phyloP scores from a whole-genome alignment of 495 filamentous ascomycete genomes.

The Xylaria venustula region DNA sequence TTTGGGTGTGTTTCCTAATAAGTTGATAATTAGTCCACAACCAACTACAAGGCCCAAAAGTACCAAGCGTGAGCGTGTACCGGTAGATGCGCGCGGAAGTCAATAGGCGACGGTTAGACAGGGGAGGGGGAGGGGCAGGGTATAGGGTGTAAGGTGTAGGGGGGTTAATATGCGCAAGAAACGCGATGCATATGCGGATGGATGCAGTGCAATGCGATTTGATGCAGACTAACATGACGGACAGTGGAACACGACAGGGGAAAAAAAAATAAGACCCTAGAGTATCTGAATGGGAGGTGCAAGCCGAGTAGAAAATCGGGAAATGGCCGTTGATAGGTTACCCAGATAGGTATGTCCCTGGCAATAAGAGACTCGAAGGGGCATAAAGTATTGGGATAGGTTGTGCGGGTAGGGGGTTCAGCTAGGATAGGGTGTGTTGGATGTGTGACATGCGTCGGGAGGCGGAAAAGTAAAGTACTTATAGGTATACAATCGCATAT shows the following conservation, averaged over 20 bases:
- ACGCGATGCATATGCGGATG: slow-evolving; percentile 17
- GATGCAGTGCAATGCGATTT: slow-evolving; percentile 13
- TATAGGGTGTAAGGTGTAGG: too few species aligned
- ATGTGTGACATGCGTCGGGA: background rate
- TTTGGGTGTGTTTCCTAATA: slow-evolving; percentile 3
- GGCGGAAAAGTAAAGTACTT: background rate
- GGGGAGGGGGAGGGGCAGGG: slow-evolving; percentile 5
- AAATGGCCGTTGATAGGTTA: background rate
- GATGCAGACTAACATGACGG: background rate
- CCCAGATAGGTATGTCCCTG: slow-evolving; percentile 9
- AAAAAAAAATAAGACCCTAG: background rate
- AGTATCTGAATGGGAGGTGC: background rate
- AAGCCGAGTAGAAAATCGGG: background rate
- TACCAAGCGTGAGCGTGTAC: background rate
- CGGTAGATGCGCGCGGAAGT: slow-evolving; percentile 16
- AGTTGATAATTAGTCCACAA: slow-evolving; percentile 1
- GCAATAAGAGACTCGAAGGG: background rate
- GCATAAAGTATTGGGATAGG: background rate
- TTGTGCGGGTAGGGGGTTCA: background rate
- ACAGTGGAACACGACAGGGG: background rate
- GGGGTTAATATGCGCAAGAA: slow-evolving; percentile 4
- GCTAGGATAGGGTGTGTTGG: too few species aligned
- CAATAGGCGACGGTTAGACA: slow-evolving; percentile 10
- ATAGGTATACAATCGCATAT: background rate
- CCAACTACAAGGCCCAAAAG: background rate